Base-by-base conservation (phyloP, 352 stramenopile species). In the Lagenidium giganteum region DNA sequence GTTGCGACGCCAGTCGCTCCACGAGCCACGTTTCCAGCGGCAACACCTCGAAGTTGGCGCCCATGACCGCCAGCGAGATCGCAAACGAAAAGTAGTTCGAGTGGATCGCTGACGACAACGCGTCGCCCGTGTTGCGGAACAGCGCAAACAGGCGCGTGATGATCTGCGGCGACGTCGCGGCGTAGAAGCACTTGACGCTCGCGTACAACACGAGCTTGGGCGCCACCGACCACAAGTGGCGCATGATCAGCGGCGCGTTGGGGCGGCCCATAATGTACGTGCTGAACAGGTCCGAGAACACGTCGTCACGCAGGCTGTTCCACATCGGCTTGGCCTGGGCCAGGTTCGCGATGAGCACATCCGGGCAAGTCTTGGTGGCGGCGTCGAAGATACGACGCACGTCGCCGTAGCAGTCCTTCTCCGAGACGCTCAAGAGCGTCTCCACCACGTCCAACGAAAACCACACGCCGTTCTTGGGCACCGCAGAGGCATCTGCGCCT, bases 31-130 rank as follows among this genome's bases (percentile, higher is more conserved):
- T 80, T 47, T 88, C 76, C 38, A 88, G 50, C 27, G 72, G 78
- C 27, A 88, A 49, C 27, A 85, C 73, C 31, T 88, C 73, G 45
- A 86, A 70, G 49, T 88, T 88, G 31, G 76, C 72, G 34, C 70
- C 76, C 54, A 88, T 81, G 5, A 75, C 76, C 14, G 76, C 76
- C 20, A 88, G 38, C 2, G 67, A 67, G 26, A 86, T 54, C 33
- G 72, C 72, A 52, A 88, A 86, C 45, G 76, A 86, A 37, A 84
- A 88, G 38, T 86, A 88, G 60, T 88, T 88, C 34, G 72, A 84
- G 47, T 84, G 67, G 36, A 88, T 82, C 30, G 70, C 67, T n/a
- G 70, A 76, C 5, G 69, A 62, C 37, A 84, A 84, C 4, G 76
- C 57, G 37, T 88, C 76, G 35, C 71, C 72, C 7, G 76, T 88